phyloP scores from a whole-genome alignment of 352 stramenopile genomes.

The Globisporangium camurandrum region DNA sequence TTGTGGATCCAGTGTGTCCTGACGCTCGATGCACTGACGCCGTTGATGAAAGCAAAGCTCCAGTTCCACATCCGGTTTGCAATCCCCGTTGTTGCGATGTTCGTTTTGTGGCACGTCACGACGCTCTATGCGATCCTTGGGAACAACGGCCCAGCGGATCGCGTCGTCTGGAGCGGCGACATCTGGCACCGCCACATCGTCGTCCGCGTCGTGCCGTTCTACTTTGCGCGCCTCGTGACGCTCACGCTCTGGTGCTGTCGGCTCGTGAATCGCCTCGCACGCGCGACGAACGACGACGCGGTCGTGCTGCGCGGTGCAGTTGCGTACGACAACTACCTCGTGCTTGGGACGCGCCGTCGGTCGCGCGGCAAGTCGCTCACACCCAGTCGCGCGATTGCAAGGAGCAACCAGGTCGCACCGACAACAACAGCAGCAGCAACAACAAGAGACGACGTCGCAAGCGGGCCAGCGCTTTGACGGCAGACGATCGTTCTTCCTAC shows the following conservation, averaged over 20 bases:
- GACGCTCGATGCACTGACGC: conserved; percentile 24
- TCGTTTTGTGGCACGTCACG: conserved; percentile 11
- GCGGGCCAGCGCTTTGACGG: too few relatives aligned
- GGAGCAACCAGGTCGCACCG: background rate
- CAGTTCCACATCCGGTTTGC: conserved; percentile 15
- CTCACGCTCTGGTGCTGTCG: conserved; percentile 11
- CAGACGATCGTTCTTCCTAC: background rate
- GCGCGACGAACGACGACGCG: conserved; percentile 10
- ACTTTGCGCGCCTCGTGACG: conserved; percentile 15
- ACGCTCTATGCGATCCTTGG: conserved; percentile 5
- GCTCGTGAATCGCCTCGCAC: conserved; percentile 6
- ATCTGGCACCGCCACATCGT: conserved; percentile 5
- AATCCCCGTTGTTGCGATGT: conserved; percentile 11
- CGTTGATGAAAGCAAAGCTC: conserved; percentile 20
- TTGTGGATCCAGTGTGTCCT: conserved; percentile 23
- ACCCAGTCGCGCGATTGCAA: background rate
- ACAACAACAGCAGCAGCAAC: background rate
- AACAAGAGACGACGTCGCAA: too few relatives aligned
- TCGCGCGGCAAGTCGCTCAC: background rate
- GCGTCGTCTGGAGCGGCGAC: conserved; percentile 7
- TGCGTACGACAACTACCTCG: conserved; percentile 22
- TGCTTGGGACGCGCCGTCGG: background rate
- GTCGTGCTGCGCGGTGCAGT: conserved; percentile 21
- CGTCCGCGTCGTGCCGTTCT: conserved; percentile 15
- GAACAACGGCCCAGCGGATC: conserved; percentile 7